Evolutionary conservation across 1,139 yeast genomes (phyloP), one percentile per base, ranked within the genome.

Genomic region (Geotrichum klebahnii): DNA sequence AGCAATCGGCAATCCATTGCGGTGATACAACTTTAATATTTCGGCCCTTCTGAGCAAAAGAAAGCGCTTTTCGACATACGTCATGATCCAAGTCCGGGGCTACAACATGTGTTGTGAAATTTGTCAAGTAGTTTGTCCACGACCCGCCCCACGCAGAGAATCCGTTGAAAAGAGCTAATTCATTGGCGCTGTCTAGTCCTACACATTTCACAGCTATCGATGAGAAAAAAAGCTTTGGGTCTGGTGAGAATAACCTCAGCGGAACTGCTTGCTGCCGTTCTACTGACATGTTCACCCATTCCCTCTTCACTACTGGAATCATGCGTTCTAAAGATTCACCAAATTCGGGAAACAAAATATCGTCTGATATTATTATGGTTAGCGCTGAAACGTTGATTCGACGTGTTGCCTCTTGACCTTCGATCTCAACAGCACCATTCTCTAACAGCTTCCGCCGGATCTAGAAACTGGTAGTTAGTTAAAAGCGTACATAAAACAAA

Each of bases 41-140:
- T 10, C 29, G 14, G 3, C 33, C 26, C 33, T 33, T 19, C n/a
- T 35, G 24, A 17, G 17, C 23, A 10, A 16, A 36, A 19, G 35
- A 26, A 2, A 54, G 71, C 1, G 74, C 53, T 40, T 57, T n/a
- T n/a, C n/a, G 58, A 36, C 68, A 65, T 48, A 59, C 62, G 2
- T 59, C 68, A 55, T 83, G 82, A 28, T 77, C 68, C 26, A 76
- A 63, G 57, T 78, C 79, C 9, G 68, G 61, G 0, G 94, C 78
- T 14, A 90, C 71, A 42, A 87, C 73, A 70, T 90, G 97, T 0
- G 96, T 86, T 1, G 95, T 85, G 56, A 77, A 77, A 48, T 77
- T 76, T 6, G 88, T 80, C 34, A 89, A 67, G n/a, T 75, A 9
- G 6, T n/a, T 26, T 16, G 42, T 38, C 9, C 28, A n/a, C n/a